Evolutionary conservation across 139 green algal genomes (phyloP).

Genomic region (Chlorella sp.): DNA sequence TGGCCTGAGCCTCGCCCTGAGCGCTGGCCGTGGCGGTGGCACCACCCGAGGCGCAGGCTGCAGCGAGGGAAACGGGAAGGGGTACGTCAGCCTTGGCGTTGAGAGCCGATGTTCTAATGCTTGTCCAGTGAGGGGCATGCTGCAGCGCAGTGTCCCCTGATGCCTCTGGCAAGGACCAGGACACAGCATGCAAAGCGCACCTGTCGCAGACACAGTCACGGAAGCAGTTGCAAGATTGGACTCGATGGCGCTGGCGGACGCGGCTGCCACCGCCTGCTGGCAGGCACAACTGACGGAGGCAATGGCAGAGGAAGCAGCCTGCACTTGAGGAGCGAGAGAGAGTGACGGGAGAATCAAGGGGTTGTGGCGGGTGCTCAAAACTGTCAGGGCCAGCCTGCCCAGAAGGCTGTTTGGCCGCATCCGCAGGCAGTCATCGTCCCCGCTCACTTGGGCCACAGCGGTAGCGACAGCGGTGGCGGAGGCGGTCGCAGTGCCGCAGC

Average conservation of each 20-base stretch:
- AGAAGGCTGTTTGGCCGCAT: too few relatives aligned
- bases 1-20: not conserved
- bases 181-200: too few relatives aligned
- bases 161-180: too few relatives aligned
- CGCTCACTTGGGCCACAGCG: slow-evolving; percentile 5
- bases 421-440: too few relatives aligned
- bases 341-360: too few relatives aligned
- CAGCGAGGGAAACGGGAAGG: too few relatives aligned
- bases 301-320: slow-evolving; percentile 18
- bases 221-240: slow-evolving; percentile 17
- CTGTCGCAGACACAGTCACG: not conserved
- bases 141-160: not conserved
- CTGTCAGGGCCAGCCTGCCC: too few relatives aligned
- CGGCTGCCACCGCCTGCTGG: not conserved
- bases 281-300: slow-evolving; percentile 16
- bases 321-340: too few relatives aligned
- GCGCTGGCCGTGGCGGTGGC: not conserved
- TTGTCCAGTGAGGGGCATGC: too few relatives aligned
- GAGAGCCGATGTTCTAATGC: too few relatives aligned
- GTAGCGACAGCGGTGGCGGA: slow-evolving; percentile 15
- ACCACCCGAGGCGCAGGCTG: not conserved
- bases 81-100: too few relatives aligned
- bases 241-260: not conserved
- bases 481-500: slow-evolving; percentile 9
- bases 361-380: too few relatives aligned